Evolutionary conservation across 208 protist species (phyloP).

Genomic region (Trypanosoma platydactyli): DNA sequence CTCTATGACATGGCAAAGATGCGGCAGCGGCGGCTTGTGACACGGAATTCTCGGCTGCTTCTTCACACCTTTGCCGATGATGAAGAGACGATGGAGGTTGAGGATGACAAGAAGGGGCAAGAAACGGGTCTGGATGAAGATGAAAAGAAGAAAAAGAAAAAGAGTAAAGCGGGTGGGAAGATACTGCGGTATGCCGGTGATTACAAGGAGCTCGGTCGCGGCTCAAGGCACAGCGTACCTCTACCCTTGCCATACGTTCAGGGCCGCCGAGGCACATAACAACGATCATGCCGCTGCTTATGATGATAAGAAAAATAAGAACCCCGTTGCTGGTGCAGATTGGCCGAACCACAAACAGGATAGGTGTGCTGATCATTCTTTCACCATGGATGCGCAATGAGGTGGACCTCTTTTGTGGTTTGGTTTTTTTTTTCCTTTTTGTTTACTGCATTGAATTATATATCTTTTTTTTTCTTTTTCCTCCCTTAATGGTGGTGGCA

Average conservation of each 20-base stretch:
- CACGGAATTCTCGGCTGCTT: slow-evolving; percentile 57
- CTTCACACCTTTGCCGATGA: slow-evolving; percentile 73
- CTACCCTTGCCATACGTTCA: slow-evolving; percentile 84
- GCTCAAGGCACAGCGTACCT: slow-evolving; percentile 77
- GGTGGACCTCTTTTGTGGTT: too few species aligned
- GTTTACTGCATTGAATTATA: too few species aligned
- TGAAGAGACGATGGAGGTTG: slow-evolving; percentile 30
- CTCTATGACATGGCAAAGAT: slow-evolving; percentile 77
- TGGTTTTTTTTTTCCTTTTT: too few species aligned
- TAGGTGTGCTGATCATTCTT: too few species aligned
- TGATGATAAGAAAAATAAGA: too few species aligned
- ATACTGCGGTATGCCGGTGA: slow-evolving; percentile 36
- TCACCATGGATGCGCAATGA: too few species aligned
- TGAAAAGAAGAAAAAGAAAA: slow-evolving; percentile 7
- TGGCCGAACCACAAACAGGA: too few species aligned
- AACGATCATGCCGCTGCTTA: neutral
- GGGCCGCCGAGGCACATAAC: slow-evolving; percentile 39
- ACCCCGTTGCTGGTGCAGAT: too few species aligned
- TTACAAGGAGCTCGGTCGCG: slow-evolving; percentile 60
- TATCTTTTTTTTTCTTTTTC: too few species aligned
- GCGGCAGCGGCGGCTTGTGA: slow-evolving; percentile 73
- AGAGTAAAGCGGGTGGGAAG: slow-evolving; percentile 1
- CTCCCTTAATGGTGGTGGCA: too few species aligned
- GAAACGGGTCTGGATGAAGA: slow-evolving; percentile 28
- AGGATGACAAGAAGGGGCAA: slow-evolving; percentile 19